Evolutionary conservation across 139 green algal genomes (phyloP), one percentile per base, ranked within the genome.

Genomic region (Nannochloris sp.): DNA sequence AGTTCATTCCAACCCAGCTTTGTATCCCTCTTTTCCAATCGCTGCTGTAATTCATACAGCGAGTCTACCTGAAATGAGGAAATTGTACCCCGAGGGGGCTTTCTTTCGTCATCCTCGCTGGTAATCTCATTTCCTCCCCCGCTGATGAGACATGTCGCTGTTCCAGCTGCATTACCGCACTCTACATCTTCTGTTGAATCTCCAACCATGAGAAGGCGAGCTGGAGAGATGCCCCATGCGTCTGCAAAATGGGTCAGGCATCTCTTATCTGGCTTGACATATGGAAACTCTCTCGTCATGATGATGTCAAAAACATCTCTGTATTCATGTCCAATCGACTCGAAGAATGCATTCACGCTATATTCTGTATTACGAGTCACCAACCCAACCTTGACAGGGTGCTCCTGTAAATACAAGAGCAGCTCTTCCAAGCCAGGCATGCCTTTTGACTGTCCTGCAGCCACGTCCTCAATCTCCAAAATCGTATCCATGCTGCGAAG

Each of bases 211-310:
- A 90, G 76, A 66, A 90, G 36, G 19, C 56, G 40, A 5, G 37
- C 55, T 12, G 81, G 81, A 14, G 21, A 36, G 25, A 86, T 23
- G 44, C 68, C 67, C 81, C 78, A 85, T 24, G n/a, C 46, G 4
- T 64, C n/a, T 56, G 57, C 78, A 59, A 88, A 75, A 48, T 87
- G 65, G 48, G 78, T 23, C 60, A 90, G 63, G 29, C 82, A 68
- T 18, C 83, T 57, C 51, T 81, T 76, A 70, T 90, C 83, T 1
- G 83, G 83, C 66, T 90, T 90, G 19, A 90, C 82, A 34, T 71
- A 83, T 2, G 21, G 36, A 64, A 83, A 81, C 66, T 90, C 75
- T 5, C 83, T 69, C 0, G 83, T 90, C 11, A 87, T 71, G 37
- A 88, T 54, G 23, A 73, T 68, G 21, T 71, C 64, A 61, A 89